Percentiles rank a stretch among this genome's conserved stretches.
Conservation (phyloP, 1,139 yeast species). For the Eremothecium coryli region DNA sequence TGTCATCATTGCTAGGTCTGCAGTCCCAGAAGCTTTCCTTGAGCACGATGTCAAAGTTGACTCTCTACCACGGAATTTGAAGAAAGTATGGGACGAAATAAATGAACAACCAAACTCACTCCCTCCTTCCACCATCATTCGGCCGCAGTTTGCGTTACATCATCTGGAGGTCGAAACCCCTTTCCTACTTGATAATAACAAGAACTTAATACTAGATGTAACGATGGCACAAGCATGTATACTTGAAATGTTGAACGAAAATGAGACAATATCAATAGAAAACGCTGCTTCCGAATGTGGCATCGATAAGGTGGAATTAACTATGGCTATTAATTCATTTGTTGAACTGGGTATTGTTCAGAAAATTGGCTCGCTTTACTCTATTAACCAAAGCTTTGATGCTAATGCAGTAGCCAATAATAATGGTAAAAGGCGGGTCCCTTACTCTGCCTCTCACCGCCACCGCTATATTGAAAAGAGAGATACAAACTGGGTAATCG, state of each 20-base stretch:
- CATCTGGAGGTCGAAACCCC: constrained; percentile 25
- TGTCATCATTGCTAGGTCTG: background rate
- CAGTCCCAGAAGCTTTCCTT: constrained; percentile 15
- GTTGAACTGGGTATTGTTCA: constrained; percentile 13
- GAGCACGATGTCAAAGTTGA: constrained; percentile 10
- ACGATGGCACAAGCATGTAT: constrained; percentile 25
- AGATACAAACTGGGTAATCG: constrained; percentile 21
- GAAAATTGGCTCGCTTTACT: constrained; percentile 7
- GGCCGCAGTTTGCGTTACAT: constrained; percentile 20
- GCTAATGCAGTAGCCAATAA: constrained; percentile 18
- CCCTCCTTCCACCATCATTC: constrained; percentile 5
- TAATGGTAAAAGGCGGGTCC: constrained; percentile 19
- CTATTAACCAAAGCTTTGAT: constrained; percentile 14
- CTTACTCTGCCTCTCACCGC: constrained; percentile 3
- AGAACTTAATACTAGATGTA: constrained; percentile 16
- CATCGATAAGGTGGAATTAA: constrained; percentile 10
- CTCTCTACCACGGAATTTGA: constrained; percentile 16
- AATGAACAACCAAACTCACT: constrained; percentile 10
- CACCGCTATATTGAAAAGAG: constrained; percentile 2
- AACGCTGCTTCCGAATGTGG: constrained; percentile 10
- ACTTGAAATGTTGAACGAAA: constrained; percentile 20
- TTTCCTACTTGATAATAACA: constrained; percentile 12
- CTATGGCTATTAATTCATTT: constrained; percentile 19
- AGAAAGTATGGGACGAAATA: constrained; percentile 24
- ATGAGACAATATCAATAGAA: constrained; percentile 10